Percentiles rank a stretch among this genome's conserved stretches.
Evolutionary conservation across 2,329 filamentous ascomycete genomes (phyloP).

Genomic region (Aspergillus quadricinctus): DNA sequence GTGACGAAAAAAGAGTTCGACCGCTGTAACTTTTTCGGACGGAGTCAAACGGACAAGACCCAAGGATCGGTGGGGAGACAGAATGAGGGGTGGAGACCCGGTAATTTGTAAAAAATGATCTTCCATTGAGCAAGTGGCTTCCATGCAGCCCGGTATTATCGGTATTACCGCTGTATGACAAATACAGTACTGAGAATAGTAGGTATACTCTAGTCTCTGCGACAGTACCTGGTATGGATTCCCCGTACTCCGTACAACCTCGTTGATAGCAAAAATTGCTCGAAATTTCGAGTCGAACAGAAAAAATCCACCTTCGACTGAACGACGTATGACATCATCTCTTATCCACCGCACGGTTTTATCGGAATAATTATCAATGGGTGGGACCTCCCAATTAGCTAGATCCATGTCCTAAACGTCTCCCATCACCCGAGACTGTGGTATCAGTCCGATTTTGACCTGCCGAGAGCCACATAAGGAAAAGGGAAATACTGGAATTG

Average conservation of each 20-base stretch:
- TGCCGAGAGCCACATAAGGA: not conserved
- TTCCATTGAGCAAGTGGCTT: not conserved
- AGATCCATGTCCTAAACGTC: not conserved
- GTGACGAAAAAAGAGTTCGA: slow-evolving; percentile 2
- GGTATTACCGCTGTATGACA: not conserved
- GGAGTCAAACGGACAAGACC: slow-evolving; percentile 10
- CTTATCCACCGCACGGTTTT: not conserved
- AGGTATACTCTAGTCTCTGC: not conserved
- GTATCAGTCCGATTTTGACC: not conserved
- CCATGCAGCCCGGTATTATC: not conserved
- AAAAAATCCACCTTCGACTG: not conserved
- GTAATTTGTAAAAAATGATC: slow-evolving; percentile 3
- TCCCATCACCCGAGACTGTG: not conserved
- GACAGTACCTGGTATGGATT: too few species aligned
- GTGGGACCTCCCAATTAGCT: not conserved
- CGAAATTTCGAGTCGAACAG: not conserved
- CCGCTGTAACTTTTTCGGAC: slow-evolving; percentile 18
- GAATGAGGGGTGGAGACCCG: slow-evolving; percentile 9
- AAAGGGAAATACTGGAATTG: not conserved
- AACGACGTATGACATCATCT: not conserved
- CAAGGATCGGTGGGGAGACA: slow-evolving; percentile 13
- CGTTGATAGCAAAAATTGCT: not conserved
- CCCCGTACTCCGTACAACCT: not conserved
- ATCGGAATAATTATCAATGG: not conserved
- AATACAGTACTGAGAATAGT: not conserved